Evolutionary conservation across 208 protist species (phyloP), one percentile per base, ranked within the genome.

Genomic region (Vickermania ingenoplastis): DNA sequence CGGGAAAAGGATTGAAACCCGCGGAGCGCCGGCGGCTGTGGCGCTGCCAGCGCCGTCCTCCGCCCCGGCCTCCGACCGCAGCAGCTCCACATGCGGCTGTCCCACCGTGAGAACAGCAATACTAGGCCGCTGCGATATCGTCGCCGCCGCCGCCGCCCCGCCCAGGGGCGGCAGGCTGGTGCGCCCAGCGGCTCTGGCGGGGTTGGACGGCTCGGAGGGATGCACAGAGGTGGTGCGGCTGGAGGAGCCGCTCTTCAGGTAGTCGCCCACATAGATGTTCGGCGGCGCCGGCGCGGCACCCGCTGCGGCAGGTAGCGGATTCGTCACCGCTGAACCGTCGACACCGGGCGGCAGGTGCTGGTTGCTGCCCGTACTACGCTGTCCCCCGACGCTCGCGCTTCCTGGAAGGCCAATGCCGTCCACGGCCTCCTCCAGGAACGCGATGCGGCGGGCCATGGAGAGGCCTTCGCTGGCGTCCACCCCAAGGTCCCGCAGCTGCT

Each of bases 41-140:
- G 28, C 14, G 13, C 49, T 73, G 54, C 60, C 63, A 61, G 41
- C 41, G 14, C 0, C 62, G 30, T 28, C 22, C 23, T 1, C 30
- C 3, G 53, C 21, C 2, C 7, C 14, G 53, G 71, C 67, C 69
- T 81, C 67, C 23, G 30, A 26, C 11, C 74, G 73, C 27, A 80
- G 71, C 25, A 31, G 28, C 25, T 79, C 78, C 26, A 80, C 69
- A 5, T 69, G 70, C 26, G 82, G 77, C 71, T 85, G 81, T 2
- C 13, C 50, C 23, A 76, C 53, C 51, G 25, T 48, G 0, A 11
- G 52, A 2, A 31, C 21, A 2, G 50, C 17, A 17, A 29, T 22
- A 11, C 58, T 25, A 55, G 11, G 28, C 22, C 27, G 27, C 21
- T 11, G 24, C 22, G 50, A 5, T 25, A 5, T 13, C n/a, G 56